phyloP scores from a whole-genome alignment of 495 filamentous ascomycete genomes.

The Podospora pseudoanserina region DNA sequence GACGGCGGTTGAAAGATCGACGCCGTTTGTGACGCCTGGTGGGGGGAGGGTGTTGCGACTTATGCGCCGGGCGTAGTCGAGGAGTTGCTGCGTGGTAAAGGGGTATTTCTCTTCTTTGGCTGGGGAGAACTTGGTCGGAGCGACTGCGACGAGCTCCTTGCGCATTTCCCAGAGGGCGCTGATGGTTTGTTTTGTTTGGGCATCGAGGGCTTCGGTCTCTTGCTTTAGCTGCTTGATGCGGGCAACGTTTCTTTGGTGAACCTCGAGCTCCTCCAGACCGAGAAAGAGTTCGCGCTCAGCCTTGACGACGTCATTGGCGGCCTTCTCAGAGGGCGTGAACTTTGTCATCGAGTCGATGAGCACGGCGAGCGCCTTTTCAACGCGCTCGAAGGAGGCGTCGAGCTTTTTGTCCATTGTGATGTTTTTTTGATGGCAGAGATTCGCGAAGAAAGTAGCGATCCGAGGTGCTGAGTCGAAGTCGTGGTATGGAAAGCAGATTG shows the following conservation, averaged over 20 bases:
- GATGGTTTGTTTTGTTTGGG: slow-evolving; percentile 59
- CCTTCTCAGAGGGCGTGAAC: slow-evolving; percentile 65
- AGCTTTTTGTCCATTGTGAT: slow-evolving; percentile 57
- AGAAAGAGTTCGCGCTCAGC: slow-evolving; percentile 62
- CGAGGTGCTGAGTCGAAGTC: background rate
- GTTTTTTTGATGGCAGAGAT: background rate
- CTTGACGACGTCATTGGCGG: slow-evolving; percentile 60
- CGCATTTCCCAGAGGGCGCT: slow-evolving; percentile 60
- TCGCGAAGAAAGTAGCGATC: background rate
- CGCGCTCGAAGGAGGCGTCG: slow-evolving; percentile 58
- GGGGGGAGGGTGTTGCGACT: slow-evolving; percentile 68
- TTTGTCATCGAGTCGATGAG: slow-evolving; percentile 73
- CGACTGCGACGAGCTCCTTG: slow-evolving; percentile 58
- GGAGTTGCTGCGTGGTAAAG: slow-evolving; percentile 63
- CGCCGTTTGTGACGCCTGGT: slow-evolving; percentile 48
- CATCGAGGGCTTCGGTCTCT: slow-evolving; percentile 56
- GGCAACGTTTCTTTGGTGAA: slow-evolving; percentile 64
- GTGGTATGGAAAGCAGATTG: too few species aligned
- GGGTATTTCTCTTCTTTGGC: slow-evolving; percentile 32
- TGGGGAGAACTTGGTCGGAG: slow-evolving; percentile 49
- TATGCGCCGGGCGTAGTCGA: slow-evolving; percentile 69
- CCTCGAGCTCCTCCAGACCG: slow-evolving; percentile 59
- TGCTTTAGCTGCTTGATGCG: slow-evolving; percentile 59
- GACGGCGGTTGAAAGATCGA: slow-evolving; percentile 21
- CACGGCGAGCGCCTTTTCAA: slow-evolving; percentile 61